Evolutionary conservation across 2,329 filamentous ascomycete genomes (phyloP).

Genomic region (Diaporthe sp.): DNA sequence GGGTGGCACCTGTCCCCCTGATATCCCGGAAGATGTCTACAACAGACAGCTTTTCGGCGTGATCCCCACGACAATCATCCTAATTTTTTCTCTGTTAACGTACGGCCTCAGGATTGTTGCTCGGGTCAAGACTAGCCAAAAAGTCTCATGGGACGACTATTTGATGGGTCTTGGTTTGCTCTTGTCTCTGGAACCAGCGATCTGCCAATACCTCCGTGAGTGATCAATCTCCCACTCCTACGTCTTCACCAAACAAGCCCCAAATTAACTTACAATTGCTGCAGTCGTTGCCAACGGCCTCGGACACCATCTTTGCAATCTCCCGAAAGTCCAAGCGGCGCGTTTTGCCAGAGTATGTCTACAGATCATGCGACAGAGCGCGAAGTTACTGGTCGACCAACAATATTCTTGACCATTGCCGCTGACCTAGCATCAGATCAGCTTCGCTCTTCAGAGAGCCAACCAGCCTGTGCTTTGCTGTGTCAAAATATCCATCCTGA

Average conservation of each 20-base stretch:
- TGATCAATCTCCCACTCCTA: background rate
- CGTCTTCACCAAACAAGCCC: rapidly evolving
- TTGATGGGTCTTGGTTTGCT: conserved; percentile 37
- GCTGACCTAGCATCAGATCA: conserved; percentile 33
- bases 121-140: conserved; percentile 34
- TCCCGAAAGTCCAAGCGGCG: conserved; percentile 9
- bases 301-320: conserved; percentile 39
- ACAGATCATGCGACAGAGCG: too few relatives aligned
- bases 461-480: conserved; percentile 40
- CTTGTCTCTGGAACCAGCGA: conserved; percentile 36
- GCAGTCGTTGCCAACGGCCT: conserved; percentile 37
- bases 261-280: background rate
- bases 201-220: conserved; percentile 40
- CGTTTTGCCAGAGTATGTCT: conserved; percentile 25
- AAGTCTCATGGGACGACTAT: conserved; percentile 37
- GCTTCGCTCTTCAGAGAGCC: conserved; percentile 43
- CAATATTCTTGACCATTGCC: background rate
- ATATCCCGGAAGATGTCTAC: conserved; percentile 27
- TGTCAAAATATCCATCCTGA: conserved; percentile 44
- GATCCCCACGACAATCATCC: conserved; percentile 36
- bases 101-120: conserved; percentile 32
- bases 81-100: conserved; percentile 33
- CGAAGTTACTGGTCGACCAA: background rate
- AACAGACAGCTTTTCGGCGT: conserved; percentile 29
- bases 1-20: conserved; percentile 5